Evolutionary conservation across 805 yeast species (phyloP).

Genomic region (Candida rishiriensis): DNA sequence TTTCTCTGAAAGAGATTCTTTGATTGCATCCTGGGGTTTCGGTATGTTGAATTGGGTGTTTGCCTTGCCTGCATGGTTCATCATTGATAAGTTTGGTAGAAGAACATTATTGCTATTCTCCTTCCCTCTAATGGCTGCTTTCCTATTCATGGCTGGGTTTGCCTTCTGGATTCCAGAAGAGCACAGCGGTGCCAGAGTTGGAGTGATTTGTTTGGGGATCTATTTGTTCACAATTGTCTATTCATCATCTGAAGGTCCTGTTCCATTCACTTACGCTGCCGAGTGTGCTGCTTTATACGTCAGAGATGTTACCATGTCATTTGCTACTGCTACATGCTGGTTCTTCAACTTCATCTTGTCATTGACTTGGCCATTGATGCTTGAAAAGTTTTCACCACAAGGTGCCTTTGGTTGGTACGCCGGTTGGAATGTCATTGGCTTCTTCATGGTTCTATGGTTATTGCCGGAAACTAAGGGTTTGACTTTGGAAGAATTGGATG

Average conservation of each 20-base stretch:
- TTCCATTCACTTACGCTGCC: constrained; percentile 84
- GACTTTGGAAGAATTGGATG: constrained; percentile 74
- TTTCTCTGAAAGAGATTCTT: constrained; percentile 54
- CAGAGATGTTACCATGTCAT: constrained; percentile 76
- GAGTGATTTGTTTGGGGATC: constrained; percentile 66
- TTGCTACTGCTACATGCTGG: constrained; percentile 74
- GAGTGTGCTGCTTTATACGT: constrained; percentile 78
- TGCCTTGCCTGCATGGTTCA: constrained; percentile 77
- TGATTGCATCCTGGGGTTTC: constrained; percentile 82
- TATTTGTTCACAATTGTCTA: constrained; percentile 70
- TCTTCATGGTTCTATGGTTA: constrained; percentile 65
- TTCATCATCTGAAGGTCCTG: constrained; percentile 86
- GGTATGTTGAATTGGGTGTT: constrained; percentile 80
- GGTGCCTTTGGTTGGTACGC: constrained; percentile 92
- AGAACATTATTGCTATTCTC: constrained; percentile 53
- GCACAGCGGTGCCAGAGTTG: constrained; percentile 50
- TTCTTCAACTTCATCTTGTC: constrained; percentile 68
- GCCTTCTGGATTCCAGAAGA: constrained; percentile 62
- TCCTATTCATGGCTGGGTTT: constrained; percentile 59
- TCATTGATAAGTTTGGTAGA: constrained; percentile 77
- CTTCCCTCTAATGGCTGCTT: constrained; percentile 59
- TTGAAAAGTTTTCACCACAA: constrained; percentile 61
- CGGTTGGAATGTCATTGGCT: constrained; percentile 73
- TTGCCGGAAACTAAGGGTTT: constrained; percentile 69
- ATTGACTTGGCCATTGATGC: constrained; percentile 74